phyloP scores from a whole-genome alignment of 345 rosid genomes.

The Xanthoceras sorbifolium region DNA sequence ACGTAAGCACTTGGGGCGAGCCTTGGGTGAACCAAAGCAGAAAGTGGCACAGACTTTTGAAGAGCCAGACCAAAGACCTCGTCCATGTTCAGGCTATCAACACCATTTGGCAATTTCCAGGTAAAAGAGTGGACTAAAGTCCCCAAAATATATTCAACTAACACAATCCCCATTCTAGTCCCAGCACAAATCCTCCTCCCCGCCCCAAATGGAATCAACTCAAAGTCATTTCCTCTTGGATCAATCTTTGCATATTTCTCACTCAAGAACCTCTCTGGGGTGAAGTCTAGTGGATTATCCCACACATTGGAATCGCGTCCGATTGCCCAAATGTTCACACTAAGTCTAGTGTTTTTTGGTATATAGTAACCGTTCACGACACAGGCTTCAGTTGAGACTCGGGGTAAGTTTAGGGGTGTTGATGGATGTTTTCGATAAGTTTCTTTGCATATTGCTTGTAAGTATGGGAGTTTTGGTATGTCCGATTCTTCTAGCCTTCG shows the following conservation, averaged over 20 bases:
- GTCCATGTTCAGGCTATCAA: conserved; percentile 48
- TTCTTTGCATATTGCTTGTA: conserved; percentile 62
- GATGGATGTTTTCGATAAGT: conserved; percentile 57
- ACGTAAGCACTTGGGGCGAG: conserved; percentile 38
- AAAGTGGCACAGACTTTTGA: conserved; percentile 57
- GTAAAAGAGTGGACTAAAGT: conserved; percentile 56
- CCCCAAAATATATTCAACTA: conserved; percentile 55
- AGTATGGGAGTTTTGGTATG: conserved; percentile 47
- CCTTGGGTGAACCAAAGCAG: conserved; percentile 48
- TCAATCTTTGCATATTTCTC: conserved; percentile 36
- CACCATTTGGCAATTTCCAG: conserved; percentile 45
- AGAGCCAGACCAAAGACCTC: conserved; percentile 59
- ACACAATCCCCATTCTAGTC: conserved; percentile 51
- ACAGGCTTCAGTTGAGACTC: conserved; percentile 41
- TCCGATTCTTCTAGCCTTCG: conserved; percentile 55
- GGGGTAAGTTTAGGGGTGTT: conserved; percentile 52
- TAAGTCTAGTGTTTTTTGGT: conserved; percentile 42
- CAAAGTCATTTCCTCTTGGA: conserved; percentile 49
- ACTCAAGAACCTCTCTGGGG: conserved; percentile 49
- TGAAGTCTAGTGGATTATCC: conserved; percentile 47
- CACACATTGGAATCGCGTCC: conserved; percentile 61
- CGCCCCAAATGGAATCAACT: conserved; percentile 57
- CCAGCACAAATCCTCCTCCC: conserved; percentile 62
- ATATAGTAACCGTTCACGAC: conserved; percentile 51
- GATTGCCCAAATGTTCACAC: conserved; percentile 63